phyloP scores from a whole-genome alignment of 73 alveolate genomes.

The Loxodes magnus region DNA sequence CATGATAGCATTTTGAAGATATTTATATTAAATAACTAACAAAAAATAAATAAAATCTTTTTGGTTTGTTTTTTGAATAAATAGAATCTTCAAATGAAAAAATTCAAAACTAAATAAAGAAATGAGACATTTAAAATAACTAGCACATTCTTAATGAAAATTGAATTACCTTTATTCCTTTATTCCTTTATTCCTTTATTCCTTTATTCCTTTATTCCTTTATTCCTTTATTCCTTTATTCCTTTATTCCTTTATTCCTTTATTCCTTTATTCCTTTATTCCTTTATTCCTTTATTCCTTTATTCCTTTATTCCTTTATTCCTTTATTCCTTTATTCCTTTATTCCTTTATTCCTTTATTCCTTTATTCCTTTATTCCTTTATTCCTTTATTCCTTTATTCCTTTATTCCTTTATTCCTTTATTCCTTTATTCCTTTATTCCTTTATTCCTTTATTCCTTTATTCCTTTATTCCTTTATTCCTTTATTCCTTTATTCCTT shows the following conservation, averaged over 20 bases:
- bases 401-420: neutral
- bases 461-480: neutral
- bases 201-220: neutral
- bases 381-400: neutral
- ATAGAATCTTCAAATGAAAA: too few relatives aligned
- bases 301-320: neutral
- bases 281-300: neutral
- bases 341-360: neutral
- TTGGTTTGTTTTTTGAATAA: too few relatives aligned
- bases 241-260: neutral
- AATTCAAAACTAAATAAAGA: too few relatives aligned
- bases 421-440: neutral
- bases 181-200: neutral
- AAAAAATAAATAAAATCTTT: too few relatives aligned
- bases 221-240: neutral
- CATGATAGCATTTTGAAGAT: too few relatives aligned
- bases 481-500: neutral
- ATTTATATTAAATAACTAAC: too few relatives aligned
- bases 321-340: constrained; percentile 6
- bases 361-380: constrained; percentile 3
- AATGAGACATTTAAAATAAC: too few relatives aligned
- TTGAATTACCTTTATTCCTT: constrained; percentile 7
- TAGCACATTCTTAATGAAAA: neutral
- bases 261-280: neutral
- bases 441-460: neutral